Evolutionary conservation across 352 stramenopile species (phyloP), one percentile per base, ranked within the genome.

Genomic region (Plasmopara halstedii): DNA sequence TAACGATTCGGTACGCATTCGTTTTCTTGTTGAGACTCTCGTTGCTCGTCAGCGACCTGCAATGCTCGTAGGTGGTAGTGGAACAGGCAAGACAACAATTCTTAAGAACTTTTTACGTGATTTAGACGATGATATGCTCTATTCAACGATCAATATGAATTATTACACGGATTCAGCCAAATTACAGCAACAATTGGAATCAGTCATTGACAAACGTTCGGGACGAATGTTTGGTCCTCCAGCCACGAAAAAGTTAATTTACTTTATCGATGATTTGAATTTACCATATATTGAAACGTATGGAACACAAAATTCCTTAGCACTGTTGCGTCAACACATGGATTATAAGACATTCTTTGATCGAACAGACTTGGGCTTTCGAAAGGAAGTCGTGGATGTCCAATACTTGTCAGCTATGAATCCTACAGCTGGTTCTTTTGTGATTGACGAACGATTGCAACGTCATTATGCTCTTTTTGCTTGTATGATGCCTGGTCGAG

Each of bases 331-430:
- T 3, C 93, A 98, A 70, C 91, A 98, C 65, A 96, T 98, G 78
- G 89, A 97, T 57, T 96, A 98, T 69, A 85, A 83, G 11, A 97
- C 88, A 14, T 92, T 98, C 51, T 98, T 98, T 51, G 93, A 98
- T 44, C 80, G 94, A 9, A 58, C 77, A n/a, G 93, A 98, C 49
- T 64, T 98, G 19, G 93, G 94, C 14, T 97, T 97, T 70, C 76
- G 94, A n/a, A 98, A 98, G 50, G 86, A 98, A 15, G 95, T 98
- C 32, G 94, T 97, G 17, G 94, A 98, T 39, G 88, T 97, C 0
- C 93, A 98, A 72, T 98, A 97, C 52, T 58, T 98, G 42, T 95
- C 90, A 15, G 92, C 94, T 8, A 98, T 98, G 94, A 98, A 98
- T 53, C 94, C 93, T 23, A 98, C 94, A 1, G 89, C 94, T 2